Percentiles rank a stretch among this genome's conserved stretches.
Conservation (phyloP, 2,329 filamentous ascomycete species). For the Fusarium paranaense region DNA sequence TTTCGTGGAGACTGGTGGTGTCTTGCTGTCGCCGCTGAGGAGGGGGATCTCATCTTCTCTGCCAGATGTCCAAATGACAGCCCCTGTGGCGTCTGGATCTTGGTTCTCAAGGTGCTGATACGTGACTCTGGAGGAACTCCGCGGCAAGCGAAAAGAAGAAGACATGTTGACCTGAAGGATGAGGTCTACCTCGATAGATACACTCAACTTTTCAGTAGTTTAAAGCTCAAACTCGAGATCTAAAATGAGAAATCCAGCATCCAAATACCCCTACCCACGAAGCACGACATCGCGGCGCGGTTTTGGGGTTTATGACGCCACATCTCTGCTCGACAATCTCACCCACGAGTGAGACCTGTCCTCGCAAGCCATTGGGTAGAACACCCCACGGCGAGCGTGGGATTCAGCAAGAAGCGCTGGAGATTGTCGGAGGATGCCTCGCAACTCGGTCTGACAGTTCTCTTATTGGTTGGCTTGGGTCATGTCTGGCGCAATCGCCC, state of each 20-base stretch:
- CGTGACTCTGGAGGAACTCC: neutral
- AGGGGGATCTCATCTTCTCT: slow-evolving; percentile 6
- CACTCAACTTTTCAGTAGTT: neutral
- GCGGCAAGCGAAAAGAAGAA: neutral
- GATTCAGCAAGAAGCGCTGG: neutral
- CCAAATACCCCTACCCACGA: neutral
- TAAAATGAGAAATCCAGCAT: neutral
- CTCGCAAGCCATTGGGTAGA: neutral
- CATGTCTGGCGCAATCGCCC: slow-evolving; percentile 4
- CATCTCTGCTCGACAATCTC: neutral
- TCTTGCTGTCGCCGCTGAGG: slow-evolving; percentile 1
- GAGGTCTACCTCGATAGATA: neutral
- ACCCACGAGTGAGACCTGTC: neutral
- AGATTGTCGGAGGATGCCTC: neutral
- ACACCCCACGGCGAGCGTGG: neutral
- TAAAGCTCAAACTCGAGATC: neutral
- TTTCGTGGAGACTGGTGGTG: neutral
- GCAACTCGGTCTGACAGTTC: neutral
- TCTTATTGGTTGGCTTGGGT: neutral
- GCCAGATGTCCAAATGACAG: neutral
- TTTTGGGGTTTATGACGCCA: slow-evolving; percentile 6
- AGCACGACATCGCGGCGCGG: neutral
- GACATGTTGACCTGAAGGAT: neutral
- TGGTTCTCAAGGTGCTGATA: neutral
- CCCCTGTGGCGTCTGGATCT: neutral